Evolutionary conservation across 2,329 filamentous ascomycete genomes (phyloP), one percentile per base, ranked within the genome.

Genomic region (Stromatinia cepivora): DNA sequence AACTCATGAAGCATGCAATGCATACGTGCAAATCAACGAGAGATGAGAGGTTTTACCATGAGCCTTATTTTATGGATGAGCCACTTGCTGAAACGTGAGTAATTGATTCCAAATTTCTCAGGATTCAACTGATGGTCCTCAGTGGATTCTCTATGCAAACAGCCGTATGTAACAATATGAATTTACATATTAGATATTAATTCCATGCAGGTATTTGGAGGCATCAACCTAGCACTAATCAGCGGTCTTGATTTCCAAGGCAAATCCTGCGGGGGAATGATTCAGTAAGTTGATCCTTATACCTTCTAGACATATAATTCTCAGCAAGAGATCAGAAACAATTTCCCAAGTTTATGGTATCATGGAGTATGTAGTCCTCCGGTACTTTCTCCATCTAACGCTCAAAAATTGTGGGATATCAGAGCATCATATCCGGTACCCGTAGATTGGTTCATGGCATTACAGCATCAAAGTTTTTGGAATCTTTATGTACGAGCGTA

Each of bases 131-230:
- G n/a, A 61, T 4, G 25, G 11, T 31, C 17, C 20, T 22, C 6
- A 61, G 57, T 61, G 42, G 57, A 31, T 61, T 61, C 5, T 61
- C 57, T 7, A 61, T 61, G 57, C 39, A 61, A 20, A 3, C 39
- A 61, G 42, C 57, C 25, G 57, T 61, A 46, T 46, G 39, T 61
- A 31, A 28, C 17, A 9, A 61, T 22, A 46, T 1, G 11, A 46
- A 17, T 61, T 46, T 46, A 17, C 10, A 2, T 34, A 7, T 15
- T 31, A 28, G 11, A 61, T 61, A n/a, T 20, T 61, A 46, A 61
- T 22, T 10, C 15, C 6, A 22, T 22, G 13, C 42, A 61, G 57
- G 17, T 61, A 34, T 61, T 61, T 46, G 42, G 57, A 46, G 57
- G 39, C 11, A 31, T 61, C 7, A 45, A 46, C 10, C 6, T 46